phyloP scores from a whole-genome alignment of 352 stramenopile genomes.

The Globisporangium irregulare region DNA sequence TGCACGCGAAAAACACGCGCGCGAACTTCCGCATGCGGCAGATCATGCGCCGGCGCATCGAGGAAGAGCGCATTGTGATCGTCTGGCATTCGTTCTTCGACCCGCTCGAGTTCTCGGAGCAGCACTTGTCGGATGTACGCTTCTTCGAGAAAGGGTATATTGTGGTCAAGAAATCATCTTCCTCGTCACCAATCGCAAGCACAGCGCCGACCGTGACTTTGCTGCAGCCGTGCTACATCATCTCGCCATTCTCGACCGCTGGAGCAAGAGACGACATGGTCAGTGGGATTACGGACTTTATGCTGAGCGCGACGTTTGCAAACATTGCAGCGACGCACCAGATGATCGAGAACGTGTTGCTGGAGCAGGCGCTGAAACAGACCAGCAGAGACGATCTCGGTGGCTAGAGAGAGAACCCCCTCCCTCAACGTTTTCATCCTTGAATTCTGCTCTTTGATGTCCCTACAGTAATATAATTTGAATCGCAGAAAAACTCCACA shows the following conservation, averaged over 20 bases:
- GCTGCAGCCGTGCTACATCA: conserved; percentile 22
- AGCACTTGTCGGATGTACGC: conserved; percentile 29
- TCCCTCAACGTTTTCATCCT: too few species aligned
- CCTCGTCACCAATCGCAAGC: too few species aligned
- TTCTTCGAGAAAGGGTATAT: conserved; percentile 49
- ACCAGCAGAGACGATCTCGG: not conserved
- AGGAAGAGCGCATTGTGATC: conserved; percentile 41
- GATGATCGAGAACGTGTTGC: conserved; percentile 25
- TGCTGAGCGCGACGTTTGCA: conserved; percentile 18
- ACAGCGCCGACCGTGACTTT: conserved; percentile 4
- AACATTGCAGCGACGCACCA: conserved; percentile 23
- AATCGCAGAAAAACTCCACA: too few species aligned
- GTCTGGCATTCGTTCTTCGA: conserved; percentile 40
- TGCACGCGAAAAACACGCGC: conserved; percentile 30
- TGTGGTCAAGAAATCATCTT: conserved; percentile 22
- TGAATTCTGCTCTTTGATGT: too few species aligned
- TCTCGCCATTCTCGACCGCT: conserved; percentile 18
- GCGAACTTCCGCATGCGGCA: conserved; percentile 40
- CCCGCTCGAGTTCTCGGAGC: conserved; percentile 39
- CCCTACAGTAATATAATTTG: too few species aligned
- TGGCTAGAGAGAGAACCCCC: not conserved
- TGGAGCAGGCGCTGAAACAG: conserved; percentile 10
- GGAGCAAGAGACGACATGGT: not conserved
- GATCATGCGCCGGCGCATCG: conserved; percentile 22
- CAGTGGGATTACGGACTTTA: conserved; percentile 25